These are phyloP conservation scores for Pichia phayaonensis DNA, from an alignment of 805 yeast genomes.

Conservation along the genomic window DNA sequence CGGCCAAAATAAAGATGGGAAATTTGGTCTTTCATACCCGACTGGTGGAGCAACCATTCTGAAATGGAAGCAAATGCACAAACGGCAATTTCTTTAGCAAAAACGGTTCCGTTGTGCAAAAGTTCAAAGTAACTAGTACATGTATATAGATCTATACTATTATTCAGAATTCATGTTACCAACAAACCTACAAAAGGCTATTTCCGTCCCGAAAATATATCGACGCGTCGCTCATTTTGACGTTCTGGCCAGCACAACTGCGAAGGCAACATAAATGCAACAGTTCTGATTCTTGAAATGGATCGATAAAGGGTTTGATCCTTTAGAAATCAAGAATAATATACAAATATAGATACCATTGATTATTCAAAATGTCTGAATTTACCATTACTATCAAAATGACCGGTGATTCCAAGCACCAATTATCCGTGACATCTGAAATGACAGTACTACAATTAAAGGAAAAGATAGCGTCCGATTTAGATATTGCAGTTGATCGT, in stretches of 20 bases:
- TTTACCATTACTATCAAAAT: slow-evolving; percentile 19
- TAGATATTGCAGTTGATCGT: slow-evolving; percentile 65
- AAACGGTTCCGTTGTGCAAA: not conserved
- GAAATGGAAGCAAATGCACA: not conserved
- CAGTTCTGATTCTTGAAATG: too few relatives aligned
- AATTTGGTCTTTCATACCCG: slow-evolving; percentile 71
- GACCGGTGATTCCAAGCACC: slow-evolving; percentile 76
- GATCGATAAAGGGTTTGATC: not conserved
- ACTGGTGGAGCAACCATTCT: slow-evolving; percentile 44
- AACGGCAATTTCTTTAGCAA: not conserved
- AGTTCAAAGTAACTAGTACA: too few relatives aligned
- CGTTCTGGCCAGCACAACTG: not conserved
- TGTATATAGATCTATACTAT: too few relatives aligned
- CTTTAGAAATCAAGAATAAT: not conserved
- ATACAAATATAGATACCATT: not conserved
- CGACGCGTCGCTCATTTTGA: not conserved
- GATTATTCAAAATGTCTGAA: slow-evolving; percentile 12
- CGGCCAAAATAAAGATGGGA: slow-evolving; percentile 82
- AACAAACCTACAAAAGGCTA: too few relatives aligned
- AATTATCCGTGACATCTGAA: slow-evolving; percentile 45
- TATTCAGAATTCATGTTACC: too few relatives aligned
- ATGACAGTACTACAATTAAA: slow-evolving; percentile 65
- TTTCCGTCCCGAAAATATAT: too few relatives aligned
- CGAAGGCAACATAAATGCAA: not conserved
- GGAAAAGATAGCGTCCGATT: slow-evolving; percentile 46